Evolutionary conservation across 495 filamentous ascomycete genomes (phyloP).

Genomic region (Parathielavia hyrcaniae): DNA sequence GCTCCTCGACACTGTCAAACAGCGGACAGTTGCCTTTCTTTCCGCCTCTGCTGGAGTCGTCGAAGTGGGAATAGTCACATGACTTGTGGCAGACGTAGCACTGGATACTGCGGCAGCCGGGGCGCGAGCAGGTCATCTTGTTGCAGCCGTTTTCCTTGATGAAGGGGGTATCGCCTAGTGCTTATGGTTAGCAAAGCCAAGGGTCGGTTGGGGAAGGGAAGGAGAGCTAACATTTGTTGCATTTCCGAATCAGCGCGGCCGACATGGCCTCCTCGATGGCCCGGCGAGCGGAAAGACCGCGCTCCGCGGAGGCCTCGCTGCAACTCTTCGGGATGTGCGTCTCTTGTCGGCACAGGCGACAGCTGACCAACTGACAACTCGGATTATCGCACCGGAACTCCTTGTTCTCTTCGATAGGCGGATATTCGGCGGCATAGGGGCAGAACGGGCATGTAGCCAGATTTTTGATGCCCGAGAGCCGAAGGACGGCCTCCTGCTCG

Average conservation of each 20-base stretch:
- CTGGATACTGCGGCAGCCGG: constrained; percentile 52
- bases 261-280: constrained; percentile 79
- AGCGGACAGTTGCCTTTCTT: constrained; percentile 55
- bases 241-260: constrained; percentile 66
- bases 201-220: neutral
- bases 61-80: constrained; percentile 48
- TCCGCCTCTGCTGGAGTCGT: constrained; percentile 42
- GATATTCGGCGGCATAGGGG: constrained; percentile 66
- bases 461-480: constrained; percentile 57
- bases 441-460: constrained; percentile 76
- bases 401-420: constrained; percentile 59
- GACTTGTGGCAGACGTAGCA: constrained; percentile 70
- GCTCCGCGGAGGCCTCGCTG: constrained; percentile 58
- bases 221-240: constrained; percentile 52
- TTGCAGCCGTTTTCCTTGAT: constrained; percentile 80
- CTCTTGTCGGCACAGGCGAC: constrained; percentile 63
- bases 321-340: constrained; percentile 73
- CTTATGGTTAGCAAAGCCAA: constrained; percentile 21
- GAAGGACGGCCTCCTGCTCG: constrained; percentile 62
- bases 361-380: constrained; percentile 61
- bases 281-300: constrained; percentile 53
- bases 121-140: constrained; percentile 62
- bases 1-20: constrained; percentile 55
- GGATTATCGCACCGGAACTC: constrained; percentile 69
- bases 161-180: constrained; percentile 51